These are phyloP conservation scores for Lantana camara DNA, from an alignment of 257 asterid species.

Conservation along the genomic window DNA sequence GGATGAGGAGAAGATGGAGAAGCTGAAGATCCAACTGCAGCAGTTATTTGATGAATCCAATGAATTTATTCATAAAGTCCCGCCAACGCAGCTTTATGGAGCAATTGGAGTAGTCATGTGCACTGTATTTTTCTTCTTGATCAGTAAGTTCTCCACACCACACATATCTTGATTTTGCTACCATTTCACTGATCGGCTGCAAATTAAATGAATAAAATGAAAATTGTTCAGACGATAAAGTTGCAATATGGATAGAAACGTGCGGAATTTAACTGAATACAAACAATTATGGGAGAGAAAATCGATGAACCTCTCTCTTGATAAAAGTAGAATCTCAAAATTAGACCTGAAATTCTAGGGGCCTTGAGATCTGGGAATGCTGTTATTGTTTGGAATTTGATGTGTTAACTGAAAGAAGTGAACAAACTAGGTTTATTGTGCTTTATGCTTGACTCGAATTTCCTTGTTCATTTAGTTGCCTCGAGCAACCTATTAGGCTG, in stretches of 20 bases:
- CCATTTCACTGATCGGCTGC: not conserved
- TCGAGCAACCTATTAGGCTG: not conserved
- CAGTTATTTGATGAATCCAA: slow-evolving; percentile 38
- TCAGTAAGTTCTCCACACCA: slow-evolving; percentile 42
- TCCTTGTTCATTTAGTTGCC: not conserved
- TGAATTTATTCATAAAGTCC: slow-evolving; percentile 42
- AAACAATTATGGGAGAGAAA: too few species aligned
- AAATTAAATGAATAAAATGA: too few species aligned
- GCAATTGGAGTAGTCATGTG: slow-evolving; percentile 49
- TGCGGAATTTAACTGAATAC: too few species aligned
- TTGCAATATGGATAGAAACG: too few species aligned
- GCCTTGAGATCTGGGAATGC: too few species aligned
- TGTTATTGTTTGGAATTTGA: too few species aligned
- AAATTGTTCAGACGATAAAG: too few species aligned
- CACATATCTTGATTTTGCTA: not conserved
- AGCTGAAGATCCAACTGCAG: slow-evolving; percentile 52
- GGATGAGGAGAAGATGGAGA: slow-evolving; percentile 49
- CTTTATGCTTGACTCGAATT: not conserved
- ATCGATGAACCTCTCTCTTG: too few species aligned
- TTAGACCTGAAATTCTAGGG: too few species aligned
- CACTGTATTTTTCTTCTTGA: slow-evolving; percentile 43
- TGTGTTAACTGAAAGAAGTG: too few species aligned
- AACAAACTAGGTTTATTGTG: not conserved
- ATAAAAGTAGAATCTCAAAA: too few species aligned
- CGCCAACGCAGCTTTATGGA: slow-evolving; percentile 53